A percentile compares a stretch with the other conserved stretches of the same genome.
Evolutionary conservation across 2,329 filamentous ascomycete species (phyloP).

Genomic region (Epichloe scottii): DNA sequence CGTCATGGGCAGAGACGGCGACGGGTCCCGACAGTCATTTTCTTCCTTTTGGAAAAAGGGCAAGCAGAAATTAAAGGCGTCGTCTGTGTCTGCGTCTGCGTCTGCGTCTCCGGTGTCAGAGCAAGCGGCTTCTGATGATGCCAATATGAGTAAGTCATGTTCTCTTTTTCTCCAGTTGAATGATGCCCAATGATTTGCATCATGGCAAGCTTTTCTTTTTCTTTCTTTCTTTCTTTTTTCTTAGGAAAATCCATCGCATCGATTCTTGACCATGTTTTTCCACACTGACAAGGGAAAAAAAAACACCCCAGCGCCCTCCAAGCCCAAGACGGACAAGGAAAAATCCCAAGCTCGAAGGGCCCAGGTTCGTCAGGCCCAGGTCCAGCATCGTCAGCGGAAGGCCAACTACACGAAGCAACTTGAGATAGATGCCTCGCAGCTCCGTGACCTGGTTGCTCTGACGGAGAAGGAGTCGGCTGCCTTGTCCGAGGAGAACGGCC

Average conservation of each 20-base stretch:
- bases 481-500: slow-evolving; percentile 30
- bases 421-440: slow-evolving; percentile 35
- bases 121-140: background rate
- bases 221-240: no score
- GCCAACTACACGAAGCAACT: slow-evolving; percentile 42
- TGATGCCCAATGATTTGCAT: no score
- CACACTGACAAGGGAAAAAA: no score
- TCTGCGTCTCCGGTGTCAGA: background rate
- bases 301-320: background rate
- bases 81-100: background rate
- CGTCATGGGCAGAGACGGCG: slow-evolving; percentile 9
- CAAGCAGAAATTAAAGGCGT: slow-evolving; percentile 19
- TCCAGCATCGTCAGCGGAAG: slow-evolving; percentile 43
- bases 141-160: background rate
- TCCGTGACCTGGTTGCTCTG: slow-evolving; percentile 33
- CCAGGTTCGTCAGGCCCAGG: slow-evolving; percentile 41
- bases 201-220: no score
- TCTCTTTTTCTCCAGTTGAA: background rate
- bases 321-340: slow-evolving; percentile 15
- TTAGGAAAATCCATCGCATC: no score
- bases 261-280: no score
- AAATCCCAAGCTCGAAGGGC: slow-evolving; percentile 35
- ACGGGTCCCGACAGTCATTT: slow-evolving; percentile 30
- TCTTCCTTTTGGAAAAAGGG: slow-evolving; percentile 33
- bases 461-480: slow-evolving; percentile 25